Base-by-base conservation (phyloP, 2,329 filamentous ascomycete species). In the Fusarium sacchari region DNA sequence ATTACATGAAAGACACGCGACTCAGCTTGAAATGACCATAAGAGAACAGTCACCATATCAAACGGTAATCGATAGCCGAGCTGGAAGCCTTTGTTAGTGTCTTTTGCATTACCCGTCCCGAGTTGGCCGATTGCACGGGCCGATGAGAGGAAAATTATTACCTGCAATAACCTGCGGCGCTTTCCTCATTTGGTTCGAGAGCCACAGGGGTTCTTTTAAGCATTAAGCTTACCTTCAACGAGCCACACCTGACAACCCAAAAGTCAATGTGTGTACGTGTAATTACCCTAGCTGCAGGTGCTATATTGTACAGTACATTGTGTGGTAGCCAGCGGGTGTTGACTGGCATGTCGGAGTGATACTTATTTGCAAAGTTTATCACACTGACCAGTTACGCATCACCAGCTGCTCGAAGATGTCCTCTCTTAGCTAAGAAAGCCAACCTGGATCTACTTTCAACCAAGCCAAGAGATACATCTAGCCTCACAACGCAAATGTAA, bases 161-260 rank as follows among this genome's bases (percentile, higher is more conserved):
- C 44, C 37, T 47, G 43, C 36, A 39, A 67, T 67, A 40, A 55
- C 53, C 63, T 68, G 57, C 57, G 49, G 66, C 64, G 20, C 37
- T 43, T 68, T 63, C 56, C 56, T 42, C 18, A 40, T 44, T 52
- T 43, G 53, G 43, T 43, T 55, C 47, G 34, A 62, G 36, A 28
- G 26, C 61, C 17, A 30, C 66, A 69, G 40, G 64, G 66, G 36
- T 63, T 36, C 14, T 39, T 20, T 69, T 69, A 63, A 67, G 53
- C 53, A 24, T 69, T 69, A 63, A 67, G 64, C 63, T 67, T 60
- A 67, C 52, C 52, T 42, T 20, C 42, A 24, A 28, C 14, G 36
- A 62, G 36, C 64, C 64, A 67, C 53, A 53, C 46, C 64, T 28
- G 13, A 43, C 12, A 67, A 18, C 22, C 22, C 32, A 62, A 49